Evolutionary conservation across 306 rosid species (phyloP).

Genomic region (Elaeagnus macrophylla): DNA sequence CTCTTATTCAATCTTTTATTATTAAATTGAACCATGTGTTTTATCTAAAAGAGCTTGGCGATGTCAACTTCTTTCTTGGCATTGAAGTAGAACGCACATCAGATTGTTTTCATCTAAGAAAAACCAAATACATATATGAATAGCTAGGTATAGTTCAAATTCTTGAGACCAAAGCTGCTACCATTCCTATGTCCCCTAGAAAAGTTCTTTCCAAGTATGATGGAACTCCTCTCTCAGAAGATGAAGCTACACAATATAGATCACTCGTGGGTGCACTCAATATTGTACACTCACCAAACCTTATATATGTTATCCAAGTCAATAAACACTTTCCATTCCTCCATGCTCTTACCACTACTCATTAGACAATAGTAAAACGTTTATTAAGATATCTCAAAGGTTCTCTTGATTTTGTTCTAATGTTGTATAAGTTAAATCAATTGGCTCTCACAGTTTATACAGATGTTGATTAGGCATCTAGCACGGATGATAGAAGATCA

Average conservation of each 20-base stretch:
- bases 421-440: too few relatives aligned
- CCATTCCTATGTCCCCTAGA: neutral
- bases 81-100: neutral
- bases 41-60: neutral
- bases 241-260: neutral
- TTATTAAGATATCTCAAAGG: too few relatives aligned
- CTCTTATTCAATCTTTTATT: neutral
- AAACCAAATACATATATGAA: neutral
- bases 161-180: neutral
- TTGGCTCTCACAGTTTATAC: too few relatives aligned
- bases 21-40: neutral
- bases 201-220: neutral
- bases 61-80: too few relatives aligned
- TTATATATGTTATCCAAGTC: neutral
- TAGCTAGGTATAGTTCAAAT: neutral
- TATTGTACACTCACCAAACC: neutral
- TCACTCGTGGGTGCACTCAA: neutral
- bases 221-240: neutral
- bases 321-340: too few relatives aligned
- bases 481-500: too few relatives aligned
- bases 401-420: too few relatives aligned
- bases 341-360: too few relatives aligned
- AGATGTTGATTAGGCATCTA: too few relatives aligned
- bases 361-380: too few relatives aligned
- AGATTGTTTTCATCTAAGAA: neutral